Evolutionary conservation across 2,329 filamentous ascomycete genomes (phyloP).

Genomic region (Trichocomaceae sp.): DNA sequence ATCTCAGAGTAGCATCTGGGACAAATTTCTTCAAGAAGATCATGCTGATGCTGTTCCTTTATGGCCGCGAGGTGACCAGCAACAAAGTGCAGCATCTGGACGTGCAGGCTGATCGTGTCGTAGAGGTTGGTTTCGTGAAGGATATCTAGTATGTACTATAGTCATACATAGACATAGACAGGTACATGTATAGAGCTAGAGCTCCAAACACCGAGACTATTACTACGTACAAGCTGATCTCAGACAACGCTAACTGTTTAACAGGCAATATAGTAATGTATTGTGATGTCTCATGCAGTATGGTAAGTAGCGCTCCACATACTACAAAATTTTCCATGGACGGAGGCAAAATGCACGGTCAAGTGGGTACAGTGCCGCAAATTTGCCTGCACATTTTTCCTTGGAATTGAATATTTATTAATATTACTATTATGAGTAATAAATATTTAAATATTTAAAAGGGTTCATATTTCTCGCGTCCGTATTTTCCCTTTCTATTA

Average conservation of each 20-base stretch:
- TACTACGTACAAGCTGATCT: neutral
- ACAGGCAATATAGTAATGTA: too few relatives aligned
- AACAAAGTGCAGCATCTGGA: conserved; percentile 33
- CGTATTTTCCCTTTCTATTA: neutral
- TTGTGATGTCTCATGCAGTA: neutral
- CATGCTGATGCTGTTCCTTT: conserved; percentile 30
- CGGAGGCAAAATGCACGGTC: neutral
- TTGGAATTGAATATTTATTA: too few relatives aligned
- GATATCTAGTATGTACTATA: too few relatives aligned
- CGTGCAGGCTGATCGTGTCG: conserved; percentile 31
- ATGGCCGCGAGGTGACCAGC: conserved; percentile 34
- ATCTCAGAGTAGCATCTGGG: conserved; percentile 27
- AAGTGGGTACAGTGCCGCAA: neutral
- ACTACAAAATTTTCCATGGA: neutral
- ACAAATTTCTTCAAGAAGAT: conserved; percentile 23
- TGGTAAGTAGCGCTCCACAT: neutral
- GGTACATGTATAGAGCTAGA: too few relatives aligned
- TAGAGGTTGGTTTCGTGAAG: conserved; percentile 40
- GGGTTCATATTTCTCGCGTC: neutral
- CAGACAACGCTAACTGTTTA: neutral
- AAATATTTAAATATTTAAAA: neutral
- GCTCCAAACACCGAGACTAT: neutral
- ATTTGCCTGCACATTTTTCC: neutral
- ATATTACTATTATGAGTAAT: neutral
- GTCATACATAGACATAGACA: too few relatives aligned